Percentiles rank a stretch among this genome's conserved stretches.
Conservation (phyloP, 129 eudicot genomes). For the Gnaphalium uliginosum region DNA sequence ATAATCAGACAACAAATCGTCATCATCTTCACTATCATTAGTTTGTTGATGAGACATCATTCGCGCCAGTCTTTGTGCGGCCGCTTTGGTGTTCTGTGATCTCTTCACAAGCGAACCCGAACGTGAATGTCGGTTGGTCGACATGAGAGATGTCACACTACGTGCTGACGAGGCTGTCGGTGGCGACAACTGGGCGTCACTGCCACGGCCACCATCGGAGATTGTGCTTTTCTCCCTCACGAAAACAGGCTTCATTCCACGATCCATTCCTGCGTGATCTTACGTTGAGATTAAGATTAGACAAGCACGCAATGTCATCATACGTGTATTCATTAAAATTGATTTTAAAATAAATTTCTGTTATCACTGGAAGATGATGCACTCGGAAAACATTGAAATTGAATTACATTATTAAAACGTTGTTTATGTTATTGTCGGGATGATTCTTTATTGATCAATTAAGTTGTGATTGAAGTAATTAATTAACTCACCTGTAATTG, state of each 20-base stretch:
- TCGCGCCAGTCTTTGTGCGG: conserved; percentile 75
- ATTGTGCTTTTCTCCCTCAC: conserved; percentile 21
- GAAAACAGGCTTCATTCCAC: conserved; percentile 25
- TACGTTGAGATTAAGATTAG: neutral
- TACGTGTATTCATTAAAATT: neutral
- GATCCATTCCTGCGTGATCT: conserved; percentile 38
- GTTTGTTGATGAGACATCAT: conserved; percentile 67
- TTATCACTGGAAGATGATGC: neutral
- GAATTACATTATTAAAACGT: neutral
- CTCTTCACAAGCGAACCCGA: conserved; percentile 49
- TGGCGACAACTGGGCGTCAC: conserved; percentile 30
- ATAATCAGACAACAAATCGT: conserved; percentile 56
- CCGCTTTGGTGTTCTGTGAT: conserved; percentile 72
- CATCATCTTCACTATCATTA: conserved; percentile 65
- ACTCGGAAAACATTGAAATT: neutral
- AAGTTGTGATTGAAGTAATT: too few relatives aligned
- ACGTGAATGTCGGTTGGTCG: conserved; percentile 59
- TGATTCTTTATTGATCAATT: too few relatives aligned
- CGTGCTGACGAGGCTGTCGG: conserved; percentile 11
- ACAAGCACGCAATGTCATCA: neutral
- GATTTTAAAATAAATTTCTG: neutral
- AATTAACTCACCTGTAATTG: too few relatives aligned
- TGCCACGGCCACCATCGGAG: conserved; percentile 18
- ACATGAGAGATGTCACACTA: conserved; percentile 30
- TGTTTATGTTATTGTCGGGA: too few relatives aligned